Base-by-base conservation (phyloP, 1,139 yeast species). In the Blastobotrys proliferans region DNA sequence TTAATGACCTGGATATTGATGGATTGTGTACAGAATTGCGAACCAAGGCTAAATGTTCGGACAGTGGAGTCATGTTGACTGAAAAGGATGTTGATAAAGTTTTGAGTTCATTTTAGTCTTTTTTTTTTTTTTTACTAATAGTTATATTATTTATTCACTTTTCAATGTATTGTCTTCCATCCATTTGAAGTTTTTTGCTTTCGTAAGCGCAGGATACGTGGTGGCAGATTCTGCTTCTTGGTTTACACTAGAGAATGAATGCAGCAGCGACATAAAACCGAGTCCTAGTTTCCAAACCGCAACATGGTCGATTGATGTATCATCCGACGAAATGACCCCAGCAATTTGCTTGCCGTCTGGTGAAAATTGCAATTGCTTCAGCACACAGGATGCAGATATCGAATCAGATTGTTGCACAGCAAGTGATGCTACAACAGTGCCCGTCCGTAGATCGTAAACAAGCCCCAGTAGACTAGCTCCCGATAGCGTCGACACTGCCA, bases 11-110 rank as follows among this genome's bases (percentile, higher is more conserved):
- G 45, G 97, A 92, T 64, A 88, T 92, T 51, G 97, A 90, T 61
- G 94, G 95, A 1, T 74, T 92, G 58, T 92, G 98, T 72, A 63
- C 69, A 31, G 98, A 92, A 64, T 74, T 92, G 61, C 83, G 90
- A 66, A 68, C 80, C 34, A 92, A 90, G 73, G 97, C 97, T n/a
- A 88, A 87, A 65, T 92, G 98, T 68, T 82, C 95, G 4, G 97
- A 90, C 58, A 70, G 73, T 45, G 97, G 97, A 11, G 97, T 84
- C 25, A 94, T 92, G 29, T 77, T 92, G 26, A 81, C 83, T 50
- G 82, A 84, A 44, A 68, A 73, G 26, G 97, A 88, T 59, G 92
- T 92, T 28, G 83, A 83, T 53, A 67, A 69, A 35, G 77, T 83
- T 34, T 67, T 85, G 47, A 73, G 72, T 3, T 44, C 53, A 2